Evolutionary conservation across 2,329 filamentous ascomycete species (phyloP).

Genomic region (Fusarium chuoi): DNA sequence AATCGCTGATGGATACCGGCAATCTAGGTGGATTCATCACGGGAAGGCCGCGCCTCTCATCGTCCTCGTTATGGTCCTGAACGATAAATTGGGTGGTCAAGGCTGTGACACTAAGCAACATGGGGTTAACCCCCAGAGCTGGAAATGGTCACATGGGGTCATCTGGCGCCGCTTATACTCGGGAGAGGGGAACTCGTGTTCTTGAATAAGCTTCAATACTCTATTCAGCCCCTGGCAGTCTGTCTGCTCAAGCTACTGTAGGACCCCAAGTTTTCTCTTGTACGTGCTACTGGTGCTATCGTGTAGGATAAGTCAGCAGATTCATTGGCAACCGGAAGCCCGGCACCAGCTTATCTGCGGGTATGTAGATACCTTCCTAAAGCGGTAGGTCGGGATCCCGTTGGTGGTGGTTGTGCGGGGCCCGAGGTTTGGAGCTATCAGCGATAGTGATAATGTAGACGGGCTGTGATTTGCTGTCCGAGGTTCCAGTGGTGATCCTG

Average conservation of each 20-base stretch:
- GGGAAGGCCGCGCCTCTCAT: background rate
- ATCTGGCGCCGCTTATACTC: background rate
- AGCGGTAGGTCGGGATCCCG: background rate
- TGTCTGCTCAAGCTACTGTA: background rate
- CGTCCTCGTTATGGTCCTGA: background rate
- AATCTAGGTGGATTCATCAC: background rate
- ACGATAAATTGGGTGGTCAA: background rate
- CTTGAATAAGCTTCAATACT: background rate
- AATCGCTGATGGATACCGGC: background rate
- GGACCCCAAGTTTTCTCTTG: background rate
- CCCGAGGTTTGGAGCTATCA: background rate
- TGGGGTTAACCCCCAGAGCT: background rate
- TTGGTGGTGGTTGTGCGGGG: background rate
- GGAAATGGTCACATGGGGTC: background rate
- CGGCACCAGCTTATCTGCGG: constrained; percentile 27
- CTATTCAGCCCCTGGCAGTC: background rate
- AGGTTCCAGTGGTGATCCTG: background rate
- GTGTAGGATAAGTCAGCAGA: background rate
- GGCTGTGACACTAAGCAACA: background rate
- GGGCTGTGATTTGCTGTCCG: background rate
- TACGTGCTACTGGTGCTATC: background rate
- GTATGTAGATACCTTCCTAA: constrained; percentile 8
- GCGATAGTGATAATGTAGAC: background rate
- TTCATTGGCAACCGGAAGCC: constrained; percentile 8
- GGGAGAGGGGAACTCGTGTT: background rate